Evolutionary conservation across 108 stramenopile genomes (phyloP).

Genomic region (Cyclotella atomus): DNA sequence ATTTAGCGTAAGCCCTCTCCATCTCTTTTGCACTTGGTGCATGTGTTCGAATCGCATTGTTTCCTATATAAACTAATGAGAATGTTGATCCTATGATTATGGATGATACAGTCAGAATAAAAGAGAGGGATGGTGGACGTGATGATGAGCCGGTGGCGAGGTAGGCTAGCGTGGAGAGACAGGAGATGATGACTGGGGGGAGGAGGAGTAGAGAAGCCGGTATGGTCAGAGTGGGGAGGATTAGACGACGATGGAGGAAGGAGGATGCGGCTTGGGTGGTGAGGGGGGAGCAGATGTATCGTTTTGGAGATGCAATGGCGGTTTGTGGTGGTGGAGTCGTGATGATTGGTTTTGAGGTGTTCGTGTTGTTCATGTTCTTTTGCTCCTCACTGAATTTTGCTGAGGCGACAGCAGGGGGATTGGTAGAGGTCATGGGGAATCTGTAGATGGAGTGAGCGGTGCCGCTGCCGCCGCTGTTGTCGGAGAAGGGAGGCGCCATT

Average conservation of each 20-base stretch:
- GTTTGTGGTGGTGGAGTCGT: constrained; percentile 1
- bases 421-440: constrained; percentile 15
- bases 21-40: constrained; percentile 18
- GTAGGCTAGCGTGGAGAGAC: constrained; percentile 2
- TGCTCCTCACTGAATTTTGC: neutral
- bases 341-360: neutral
- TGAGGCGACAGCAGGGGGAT: neutral
- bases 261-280: constrained; percentile 8
- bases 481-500: constrained; percentile 20
- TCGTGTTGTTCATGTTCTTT: neutral
- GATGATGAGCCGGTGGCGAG: too few relatives aligned
- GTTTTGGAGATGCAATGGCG: neutral
- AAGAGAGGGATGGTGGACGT: too few relatives aligned
- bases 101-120: neutral
- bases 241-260: constrained; percentile 27
- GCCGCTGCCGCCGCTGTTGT: neutral
- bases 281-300: constrained; percentile 27
- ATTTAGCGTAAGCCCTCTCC: constrained; percentile 10
- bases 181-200: constrained; percentile 9
- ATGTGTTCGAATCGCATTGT: constrained; percentile 14
- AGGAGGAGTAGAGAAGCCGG: constrained; percentile 11
- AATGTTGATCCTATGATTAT: constrained; percentile 10
- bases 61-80: constrained; percentile 8
- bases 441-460: constrained; percentile 24
- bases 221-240: constrained; percentile 23